These are phyloP conservation scores for Paecilomyces fulvus DNA, from an alignment of 2,329 filamentous ascomycete genomes.

Conservation along the genomic window DNA sequence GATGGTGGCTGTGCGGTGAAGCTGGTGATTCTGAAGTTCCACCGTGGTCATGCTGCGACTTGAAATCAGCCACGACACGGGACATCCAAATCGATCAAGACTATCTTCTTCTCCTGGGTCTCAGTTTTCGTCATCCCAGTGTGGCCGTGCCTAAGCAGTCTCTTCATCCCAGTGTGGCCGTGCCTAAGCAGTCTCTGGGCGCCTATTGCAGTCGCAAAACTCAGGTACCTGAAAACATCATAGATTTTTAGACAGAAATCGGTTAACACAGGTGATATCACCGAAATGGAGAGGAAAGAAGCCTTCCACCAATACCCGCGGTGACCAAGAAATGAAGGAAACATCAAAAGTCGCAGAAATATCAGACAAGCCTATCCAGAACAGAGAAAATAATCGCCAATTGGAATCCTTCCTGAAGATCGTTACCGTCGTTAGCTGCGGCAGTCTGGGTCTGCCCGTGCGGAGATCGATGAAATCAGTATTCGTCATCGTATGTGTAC, in stretches of 20 bases:
- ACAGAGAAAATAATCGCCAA: conserved; percentile 12
- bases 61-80: neutral
- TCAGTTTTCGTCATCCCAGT: neutral
- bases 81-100: neutral
- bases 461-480: conserved; percentile 1
- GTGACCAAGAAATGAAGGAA: conserved; percentile 3
- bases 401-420: conserved; percentile 3
- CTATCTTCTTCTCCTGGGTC: neutral
- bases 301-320: neutral
- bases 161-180: neutral
- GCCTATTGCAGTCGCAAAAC: neutral
- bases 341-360: conserved; percentile 4
- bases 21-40: neutral
- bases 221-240: neutral
- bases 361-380: conserved; percentile 6
- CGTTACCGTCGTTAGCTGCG: conserved; percentile 16
- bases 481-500: conserved; percentile 30
- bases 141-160: too few relatives aligned
- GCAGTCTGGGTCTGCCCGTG: conserved; percentile 5
- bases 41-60: neutral
- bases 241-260: neutral
- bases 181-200: neutral
- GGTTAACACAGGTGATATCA: neutral
- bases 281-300: neutral
- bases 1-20: neutral